Base-by-base conservation (phyloP, 805 yeast species). In the Candida lessepsii region DNA sequence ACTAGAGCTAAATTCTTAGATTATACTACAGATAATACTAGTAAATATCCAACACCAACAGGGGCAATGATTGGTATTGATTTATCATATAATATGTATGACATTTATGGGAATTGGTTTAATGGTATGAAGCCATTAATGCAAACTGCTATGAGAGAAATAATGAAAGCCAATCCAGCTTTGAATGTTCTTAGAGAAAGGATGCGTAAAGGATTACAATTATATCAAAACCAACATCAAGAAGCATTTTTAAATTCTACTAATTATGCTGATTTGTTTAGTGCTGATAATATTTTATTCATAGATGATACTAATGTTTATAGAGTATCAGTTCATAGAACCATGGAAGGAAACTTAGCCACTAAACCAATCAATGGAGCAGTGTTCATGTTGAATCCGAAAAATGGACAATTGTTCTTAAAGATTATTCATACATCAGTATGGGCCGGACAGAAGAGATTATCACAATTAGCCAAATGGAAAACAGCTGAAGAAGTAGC, bases 401-500 rank as follows among this genome's bases (percentile, higher is more conserved):
- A 81, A 50, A 78, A 90, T 1, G 99, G 99, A 25, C 96, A 90
- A 56, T 62, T 93, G 37, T 89, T 86, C 56, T 70, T 93, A 61
- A 88, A 87, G 56, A 78, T 93, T 40, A 87, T 93, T 44, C 98
- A 91, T 54, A 87, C 95, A 0, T 85, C 95, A 5, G 96, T 88
- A 2, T 93, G 96, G 95, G 83, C 96, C 3, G 99, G 99, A 14
- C 98, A 93, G 60, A 90, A 88, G 54, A 83, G 97, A 52, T 72
- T 91, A 45, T 83, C 93, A 20, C 97, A 93, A 56, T 66, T 93
- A 48, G 90, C 98, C 1, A 93, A 93, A 58, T 93, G 99, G 99
- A 93, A 91, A 59, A 82, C 98, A 1, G 98, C 99, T 0, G 99
- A 93, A 63, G 98, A 91, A 61, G 95, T 88, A 16, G 91, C 96